A percentile compares a stretch with the other conserved stretches of the same genome.
Conservation (phyloP, 2,329 filamentous ascomycete genomes). For the Thermoascus crustaceus region DNA sequence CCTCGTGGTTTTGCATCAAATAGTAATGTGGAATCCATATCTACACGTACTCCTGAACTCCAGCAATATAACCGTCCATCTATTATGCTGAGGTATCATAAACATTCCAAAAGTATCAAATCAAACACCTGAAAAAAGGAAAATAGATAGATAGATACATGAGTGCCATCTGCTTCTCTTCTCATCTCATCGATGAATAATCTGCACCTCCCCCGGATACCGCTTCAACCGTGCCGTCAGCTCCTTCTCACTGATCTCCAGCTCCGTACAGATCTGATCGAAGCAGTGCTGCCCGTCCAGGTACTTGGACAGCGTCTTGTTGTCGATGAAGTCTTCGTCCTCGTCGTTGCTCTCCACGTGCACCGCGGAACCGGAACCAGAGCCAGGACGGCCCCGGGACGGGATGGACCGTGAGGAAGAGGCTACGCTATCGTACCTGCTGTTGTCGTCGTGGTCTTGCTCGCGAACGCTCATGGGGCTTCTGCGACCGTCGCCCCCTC, state of each 20-base stretch:
- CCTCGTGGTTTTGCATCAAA: no score
- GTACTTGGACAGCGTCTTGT: constrained; percentile 32
- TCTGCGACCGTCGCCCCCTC: no score
- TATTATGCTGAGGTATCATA: no score
- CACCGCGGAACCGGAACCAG: constrained; percentile 1
- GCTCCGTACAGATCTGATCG: constrained; percentile 44
- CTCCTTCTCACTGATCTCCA: constrained; percentile 41
- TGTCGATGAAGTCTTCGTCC: constrained; percentile 26
- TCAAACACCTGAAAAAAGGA: no score
- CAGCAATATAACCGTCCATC: no score
- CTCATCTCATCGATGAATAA: constrained; percentile 35
- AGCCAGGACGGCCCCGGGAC: not conserved
- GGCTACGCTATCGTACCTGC: not conserved
- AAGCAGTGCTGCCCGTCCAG: constrained; percentile 43
- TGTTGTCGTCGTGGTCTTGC: constrained; percentile 3
- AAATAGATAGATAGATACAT: no score
- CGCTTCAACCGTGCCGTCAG: constrained; percentile 36
- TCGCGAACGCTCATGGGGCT: no score
- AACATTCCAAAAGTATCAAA: no score
- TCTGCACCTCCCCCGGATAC: constrained; percentile 37
- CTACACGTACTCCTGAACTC: no score
- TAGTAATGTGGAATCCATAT: no score
- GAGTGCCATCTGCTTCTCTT: not conserved
- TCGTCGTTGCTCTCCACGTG: constrained; percentile 11
- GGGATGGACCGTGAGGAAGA: not conserved